Percentiles rank a stretch among this genome's conserved stretches.
phyloP scores from a whole-genome alignment of 805 yeast species.

The Geotrichum ghanense region DNA sequence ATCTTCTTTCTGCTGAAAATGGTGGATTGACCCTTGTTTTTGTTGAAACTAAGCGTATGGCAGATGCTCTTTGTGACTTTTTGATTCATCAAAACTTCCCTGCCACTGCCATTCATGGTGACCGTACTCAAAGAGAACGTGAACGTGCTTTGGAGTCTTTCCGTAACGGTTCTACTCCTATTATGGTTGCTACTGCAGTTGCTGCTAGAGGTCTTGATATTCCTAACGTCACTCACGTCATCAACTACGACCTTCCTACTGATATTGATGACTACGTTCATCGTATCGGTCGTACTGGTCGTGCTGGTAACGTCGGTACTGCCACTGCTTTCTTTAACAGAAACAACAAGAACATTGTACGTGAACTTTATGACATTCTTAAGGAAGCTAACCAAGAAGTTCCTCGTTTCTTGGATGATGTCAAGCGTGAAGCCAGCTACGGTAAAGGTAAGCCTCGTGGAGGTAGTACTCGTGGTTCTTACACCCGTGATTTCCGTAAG shows the following conservation, averaged over 20 bases:
- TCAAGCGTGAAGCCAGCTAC: slow-evolving; percentile 62
- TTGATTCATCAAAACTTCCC: slow-evolving; percentile 82
- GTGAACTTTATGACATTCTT: slow-evolving; percentile 77
- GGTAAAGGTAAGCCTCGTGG: slow-evolving; percentile 45
- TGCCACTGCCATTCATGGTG: slow-evolving; percentile 99
- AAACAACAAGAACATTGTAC: slow-evolving; percentile 79
- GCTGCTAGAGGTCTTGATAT: slow-evolving; percentile 99
- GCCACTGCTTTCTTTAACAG: slow-evolving; percentile 99
- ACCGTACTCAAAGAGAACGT: slow-evolving; percentile 95
- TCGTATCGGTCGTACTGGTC: slow-evolving; percentile 99
- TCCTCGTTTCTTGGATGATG: slow-evolving; percentile 74
- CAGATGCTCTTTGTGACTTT: slow-evolving; percentile 89
- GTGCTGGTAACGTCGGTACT: slow-evolving; percentile 99
- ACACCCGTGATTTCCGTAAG: slow-evolving; percentile 43
- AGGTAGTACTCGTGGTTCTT: slow-evolving; percentile 27
- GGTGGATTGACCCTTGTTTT: slow-evolving; percentile 84
- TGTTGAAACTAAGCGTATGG: slow-evolving; percentile 98
- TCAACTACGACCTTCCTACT: slow-evolving; percentile 92
- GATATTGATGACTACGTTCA: slow-evolving; percentile 98
- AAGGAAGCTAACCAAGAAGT: slow-evolving; percentile 96
- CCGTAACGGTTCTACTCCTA: slow-evolving; percentile 84
- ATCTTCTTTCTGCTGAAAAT: slow-evolving; percentile 69
- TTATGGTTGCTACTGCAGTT: slow-evolving; percentile 97
- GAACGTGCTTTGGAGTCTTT: slow-evolving; percentile 93
- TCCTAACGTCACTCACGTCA: slow-evolving; percentile 96